Evolutionary conservation across 176 grass and related monocot genomes (phyloP).

Genomic region (Triticum dicoccoides): DNA sequence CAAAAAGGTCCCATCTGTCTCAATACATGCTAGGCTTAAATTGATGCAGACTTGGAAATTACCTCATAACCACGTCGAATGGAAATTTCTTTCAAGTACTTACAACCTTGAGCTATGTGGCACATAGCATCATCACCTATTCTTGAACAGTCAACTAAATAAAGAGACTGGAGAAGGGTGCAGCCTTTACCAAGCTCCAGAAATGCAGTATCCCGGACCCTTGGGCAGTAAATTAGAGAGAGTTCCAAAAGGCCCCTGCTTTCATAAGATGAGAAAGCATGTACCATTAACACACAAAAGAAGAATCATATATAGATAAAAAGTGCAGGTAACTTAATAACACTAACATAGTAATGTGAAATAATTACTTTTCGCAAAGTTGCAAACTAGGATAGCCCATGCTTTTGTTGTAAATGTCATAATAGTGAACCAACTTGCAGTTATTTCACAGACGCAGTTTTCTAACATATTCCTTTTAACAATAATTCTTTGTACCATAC

Average conservation of each 20-base stretch:
- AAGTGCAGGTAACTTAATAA: neutral
- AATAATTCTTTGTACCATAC: neutral
- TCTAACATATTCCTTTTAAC: neutral
- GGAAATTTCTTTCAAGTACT: slow-evolving; percentile 71
- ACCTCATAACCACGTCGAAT: slow-evolving; percentile 84
- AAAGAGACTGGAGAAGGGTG: slow-evolving; percentile 63
- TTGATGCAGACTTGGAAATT: slow-evolving; percentile 16
- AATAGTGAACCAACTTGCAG: neutral
- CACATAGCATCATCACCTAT: slow-evolving; percentile 81
- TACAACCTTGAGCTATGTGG: slow-evolving; percentile 79
- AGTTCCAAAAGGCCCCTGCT: slow-evolving; percentile 78
- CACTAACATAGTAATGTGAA: neutral
- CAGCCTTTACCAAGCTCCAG: slow-evolving; percentile 85
- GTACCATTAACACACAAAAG: neutral
- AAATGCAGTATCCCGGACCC: slow-evolving; percentile 78
- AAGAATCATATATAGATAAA: neutral
- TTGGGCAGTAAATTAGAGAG: slow-evolving; percentile 75
- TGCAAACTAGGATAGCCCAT: neutral
- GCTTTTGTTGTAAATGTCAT: neutral
- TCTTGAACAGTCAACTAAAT: slow-evolving; percentile 69
- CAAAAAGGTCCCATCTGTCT: slow-evolving; percentile 1
- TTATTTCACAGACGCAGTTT: neutral
- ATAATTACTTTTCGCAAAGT: neutral
- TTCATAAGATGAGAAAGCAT: slow-evolving; percentile 25
- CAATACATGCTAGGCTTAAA: neutral